Base-by-base conservation (phyloP, 2,329 filamentous ascomycete genomes). In the Alternaria sp. region DNA sequence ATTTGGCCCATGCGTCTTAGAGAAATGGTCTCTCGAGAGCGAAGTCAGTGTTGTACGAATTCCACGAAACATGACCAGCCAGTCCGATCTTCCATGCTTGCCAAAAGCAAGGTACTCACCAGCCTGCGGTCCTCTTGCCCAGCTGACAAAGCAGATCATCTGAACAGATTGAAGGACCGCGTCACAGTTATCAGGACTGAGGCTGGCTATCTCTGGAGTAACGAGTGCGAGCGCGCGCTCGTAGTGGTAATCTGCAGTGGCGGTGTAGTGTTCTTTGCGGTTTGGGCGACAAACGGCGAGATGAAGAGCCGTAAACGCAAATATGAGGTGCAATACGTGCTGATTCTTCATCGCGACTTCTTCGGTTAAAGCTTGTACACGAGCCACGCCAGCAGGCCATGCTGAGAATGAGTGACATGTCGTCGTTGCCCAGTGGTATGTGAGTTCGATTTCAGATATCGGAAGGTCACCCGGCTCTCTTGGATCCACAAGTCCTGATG, bases 41-140 rank as follows among this genome's bases (percentile, higher is more conserved):
- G 58, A 63, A 11, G 64, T 38, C 3, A 62, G 43, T n/a, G 69
- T 75, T 1, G 68, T 71, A 22, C 68, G 64, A 4, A 75, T 67
- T 1, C 71, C 73, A 32, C 70, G 67, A 22, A 75, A 74, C 69
- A 75, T 71, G 39, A 70, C 48, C n/a, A 75, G 63, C 71, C 71
- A 75, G 26, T 75, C 69, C 16, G 73, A 74, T 32, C 47, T 67
- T 32, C 64, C 64, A 3, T 65, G 57, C 24, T 60, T 53, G n/a
- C 69, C 68, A 24, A 75, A 75, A 7, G 73, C 71, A 16, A 75
- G 69, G 39, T 68, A 75, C 51, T 75, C 71, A 7, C 71, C 73
- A 5, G 68, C 64, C 36, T 69, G 64, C 1, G 71, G 71, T 3
- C 71, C 71, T 14, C 65, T 63, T 6, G 67, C 70, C 66, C 68